Conservation (phyloP, 768 basidiomycete species). For the Hortiboletus flavorubellus region DNA sequence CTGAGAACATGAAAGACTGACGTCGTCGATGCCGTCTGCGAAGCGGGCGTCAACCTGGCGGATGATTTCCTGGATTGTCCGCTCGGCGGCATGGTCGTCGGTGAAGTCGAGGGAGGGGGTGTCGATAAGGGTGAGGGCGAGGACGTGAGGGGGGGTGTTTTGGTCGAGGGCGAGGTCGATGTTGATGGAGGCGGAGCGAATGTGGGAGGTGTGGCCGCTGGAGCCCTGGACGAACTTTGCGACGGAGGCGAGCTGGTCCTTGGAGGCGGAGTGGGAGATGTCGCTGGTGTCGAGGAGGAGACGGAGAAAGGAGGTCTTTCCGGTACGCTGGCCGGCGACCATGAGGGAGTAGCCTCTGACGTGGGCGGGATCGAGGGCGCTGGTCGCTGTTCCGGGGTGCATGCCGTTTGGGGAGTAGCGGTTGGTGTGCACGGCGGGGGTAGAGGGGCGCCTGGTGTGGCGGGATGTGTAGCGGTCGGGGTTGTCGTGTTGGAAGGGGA, state of each 20-base stretch:
- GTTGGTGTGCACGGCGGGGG: conserved; percentile 21
- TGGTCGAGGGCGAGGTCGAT: conserved; percentile 58
- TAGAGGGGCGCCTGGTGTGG: conserved; percentile 27
- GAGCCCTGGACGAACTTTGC: conserved; percentile 80
- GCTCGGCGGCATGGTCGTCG: conserved; percentile 62
- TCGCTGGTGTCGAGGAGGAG: conserved; percentile 80
- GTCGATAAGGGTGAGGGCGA: conserved; percentile 73
- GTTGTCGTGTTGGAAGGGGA: conserved; percentile 45
- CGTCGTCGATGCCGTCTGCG: conserved; percentile 72
- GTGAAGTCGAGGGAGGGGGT: conserved; percentile 77
- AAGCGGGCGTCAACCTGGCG: conserved; percentile 71
- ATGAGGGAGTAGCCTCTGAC: conserved; percentile 60
- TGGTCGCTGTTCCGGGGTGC: conserved; percentile 27
- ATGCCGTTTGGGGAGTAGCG: conserved; percentile 20
- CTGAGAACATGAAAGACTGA: conserved; percentile 41
- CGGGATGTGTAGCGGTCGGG: conserved; percentile 28
- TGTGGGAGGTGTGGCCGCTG: conserved; percentile 67
- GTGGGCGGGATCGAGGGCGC: conserved; percentile 25
- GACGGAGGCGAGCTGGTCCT: conserved; percentile 75
- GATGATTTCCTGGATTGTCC: conserved; percentile 62
- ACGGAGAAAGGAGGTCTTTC: conserved; percentile 85
- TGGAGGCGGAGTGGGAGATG: conserved; percentile 57
- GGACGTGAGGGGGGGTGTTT: conserved; percentile 41
- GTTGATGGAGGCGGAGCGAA: conserved; percentile 69
- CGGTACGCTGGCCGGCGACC: conserved; percentile 78